Base-by-base conservation (phyloP, 139 green algal genomes). In the Haematococcus lacustris region DNA sequence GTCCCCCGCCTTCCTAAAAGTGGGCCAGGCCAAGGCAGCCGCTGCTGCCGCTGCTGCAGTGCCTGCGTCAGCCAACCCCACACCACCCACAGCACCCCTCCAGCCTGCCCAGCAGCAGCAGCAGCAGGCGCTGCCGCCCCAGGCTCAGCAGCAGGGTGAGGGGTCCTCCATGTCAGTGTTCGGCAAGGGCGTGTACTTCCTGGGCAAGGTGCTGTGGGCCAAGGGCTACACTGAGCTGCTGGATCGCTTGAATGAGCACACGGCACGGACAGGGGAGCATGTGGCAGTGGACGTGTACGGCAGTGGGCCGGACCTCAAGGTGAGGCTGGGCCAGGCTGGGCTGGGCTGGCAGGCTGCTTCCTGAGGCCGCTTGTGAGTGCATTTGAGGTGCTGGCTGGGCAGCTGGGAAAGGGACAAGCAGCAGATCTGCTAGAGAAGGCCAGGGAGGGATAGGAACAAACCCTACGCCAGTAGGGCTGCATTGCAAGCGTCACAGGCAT, bases 211-310 rank as follows among this genome's bases (percentile, higher is more conserved):
- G 41, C 79, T 99, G 63, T 99, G 96, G 96, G 92, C 86, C 73
- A 99, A 99, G 85, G 96, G 96, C 72, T 99, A 98, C 88, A 94
- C 92, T 7, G 94, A 98, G 88, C 87, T 98, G 83, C 82, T 98
- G 71, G 86, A 96, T 34, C 83, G 93, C 39, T 66, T 97, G 23
- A 68, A 80, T 1, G 80, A 89, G 72, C 85, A 93, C 78, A 74
- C 41, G 51, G 33, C 39, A n/a, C 65, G 77, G 37, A 87, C 76
- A 30, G 85, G 86, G 34, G 53, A 82, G 66, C 79, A 82, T 40
- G 71, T 88, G 73, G 39, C 51, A 9, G 78, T 99, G 68, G 95
- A 99, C 81, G 92, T 97, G 70, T 99, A 92, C 74, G 96, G 96
- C 71, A 87, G 74, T 25, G 96, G 96, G 4, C 87, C 92, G 40